phyloP scores from a whole-genome alignment of 495 filamentous ascomycete genomes.

The Penicillium subrubescens region DNA sequence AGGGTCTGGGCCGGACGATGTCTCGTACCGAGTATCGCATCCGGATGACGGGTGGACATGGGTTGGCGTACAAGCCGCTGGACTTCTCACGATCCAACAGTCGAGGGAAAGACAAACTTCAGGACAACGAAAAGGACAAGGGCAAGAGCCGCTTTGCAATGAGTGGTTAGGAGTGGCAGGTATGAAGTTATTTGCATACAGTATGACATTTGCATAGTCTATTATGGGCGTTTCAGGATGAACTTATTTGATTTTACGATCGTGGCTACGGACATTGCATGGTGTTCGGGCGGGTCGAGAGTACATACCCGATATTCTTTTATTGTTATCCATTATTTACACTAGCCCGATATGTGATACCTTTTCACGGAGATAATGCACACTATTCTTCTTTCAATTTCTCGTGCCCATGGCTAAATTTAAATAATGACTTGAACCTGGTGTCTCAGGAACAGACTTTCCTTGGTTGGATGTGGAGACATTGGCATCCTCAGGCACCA shows the following conservation, averaged over 20 bases:
- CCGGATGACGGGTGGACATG: slow-evolving; percentile 42
- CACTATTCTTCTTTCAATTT: not conserved
- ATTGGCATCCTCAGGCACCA: slow-evolving; percentile 4
- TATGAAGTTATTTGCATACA: not conserved
- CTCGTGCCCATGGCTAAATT: not conserved
- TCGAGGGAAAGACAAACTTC: slow-evolving; percentile 23
- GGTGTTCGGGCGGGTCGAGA: slow-evolving; percentile 13
- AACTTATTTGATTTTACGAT: not conserved
- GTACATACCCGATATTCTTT: slow-evolving; percentile 14
- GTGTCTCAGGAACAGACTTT: not conserved
- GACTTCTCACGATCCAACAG: slow-evolving; percentile 33
- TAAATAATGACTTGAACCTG: not conserved
- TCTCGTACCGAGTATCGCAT: slow-evolving; percentile 47
- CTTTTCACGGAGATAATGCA: not conserved
- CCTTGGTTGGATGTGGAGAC: not conserved
- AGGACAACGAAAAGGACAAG: slow-evolving; percentile 1
- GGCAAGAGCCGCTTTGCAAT: not conserved
- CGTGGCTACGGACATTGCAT: slow-evolving; percentile 7
- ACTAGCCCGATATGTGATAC: not conserved
- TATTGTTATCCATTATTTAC: not conserved
- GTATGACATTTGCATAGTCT: not conserved
- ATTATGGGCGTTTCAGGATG: not conserved
- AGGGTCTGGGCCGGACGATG: slow-evolving; percentile 40
- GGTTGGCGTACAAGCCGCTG: slow-evolving; percentile 45
- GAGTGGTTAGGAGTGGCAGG: not conserved